Evolutionary conservation across 2,329 filamentous ascomycete species (phyloP).

Genomic region (Pseudogymnoascus sp.): DNA sequence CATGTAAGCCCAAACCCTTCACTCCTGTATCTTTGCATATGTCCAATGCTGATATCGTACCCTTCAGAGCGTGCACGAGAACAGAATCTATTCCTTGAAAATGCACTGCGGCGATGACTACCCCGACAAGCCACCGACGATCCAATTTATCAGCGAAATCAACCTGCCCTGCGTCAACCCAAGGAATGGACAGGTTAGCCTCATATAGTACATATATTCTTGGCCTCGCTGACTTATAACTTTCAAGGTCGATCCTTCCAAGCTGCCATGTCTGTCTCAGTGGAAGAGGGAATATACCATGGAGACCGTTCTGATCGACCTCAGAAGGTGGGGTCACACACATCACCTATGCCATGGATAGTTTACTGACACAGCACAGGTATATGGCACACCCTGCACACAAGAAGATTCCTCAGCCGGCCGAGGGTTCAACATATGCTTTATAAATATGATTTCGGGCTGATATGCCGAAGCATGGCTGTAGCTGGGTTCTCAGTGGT

Average conservation of each 20-base stretch:
- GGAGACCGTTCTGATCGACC: constrained; percentile 85
- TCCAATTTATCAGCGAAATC: constrained; percentile 89
- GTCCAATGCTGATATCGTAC: background rate
- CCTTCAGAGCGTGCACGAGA: constrained; percentile 82
- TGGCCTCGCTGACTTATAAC: background rate
- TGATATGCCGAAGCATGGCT: background rate
- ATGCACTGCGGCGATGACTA: constrained; percentile 91
- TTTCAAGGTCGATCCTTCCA: constrained; percentile 66
- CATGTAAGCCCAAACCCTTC: constrained; percentile 59
- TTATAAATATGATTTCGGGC: constrained; percentile 10
- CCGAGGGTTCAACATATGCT: constrained; percentile 66
- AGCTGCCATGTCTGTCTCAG: constrained; percentile 75
- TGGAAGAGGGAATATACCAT: constrained; percentile 94
- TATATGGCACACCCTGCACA: constrained; percentile 88
- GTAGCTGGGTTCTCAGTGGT: constrained; percentile 3
- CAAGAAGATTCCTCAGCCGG: constrained; percentile 92
- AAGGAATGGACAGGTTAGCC: constrained; percentile 61
- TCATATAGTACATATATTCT: background rate
- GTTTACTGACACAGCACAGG: constrained; percentile 38
- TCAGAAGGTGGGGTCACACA: constrained; percentile 55
- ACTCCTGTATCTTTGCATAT: background rate
- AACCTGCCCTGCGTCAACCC: constrained; percentile 92
- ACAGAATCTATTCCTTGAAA: constrained; percentile 96
- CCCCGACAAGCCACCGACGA: constrained; percentile 78
- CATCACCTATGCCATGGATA: constrained; percentile 21